Conservation (phyloP, 352 stramenopile genomes). For the Phytophthora constricta region DNA sequence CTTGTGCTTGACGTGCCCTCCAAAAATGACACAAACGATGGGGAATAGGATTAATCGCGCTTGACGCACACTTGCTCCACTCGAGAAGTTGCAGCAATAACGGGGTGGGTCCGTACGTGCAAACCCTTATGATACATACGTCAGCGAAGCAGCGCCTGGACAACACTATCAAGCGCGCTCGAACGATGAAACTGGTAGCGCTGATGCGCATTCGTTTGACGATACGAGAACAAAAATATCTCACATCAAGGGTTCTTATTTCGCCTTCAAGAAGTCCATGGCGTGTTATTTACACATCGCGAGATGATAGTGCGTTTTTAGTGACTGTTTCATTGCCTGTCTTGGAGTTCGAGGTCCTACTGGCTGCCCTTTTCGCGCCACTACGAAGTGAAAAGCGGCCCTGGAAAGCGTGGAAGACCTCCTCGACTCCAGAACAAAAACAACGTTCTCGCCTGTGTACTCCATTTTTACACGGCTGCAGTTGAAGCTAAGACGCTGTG, state of each 20-base stretch:
- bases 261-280: background rate
- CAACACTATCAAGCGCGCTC: too few species aligned
- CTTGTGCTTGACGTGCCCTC: too few species aligned
- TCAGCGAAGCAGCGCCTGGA: too few species aligned
- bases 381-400: background rate
- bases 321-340: background rate
- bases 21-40: too few species aligned
- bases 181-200: too few species aligned
- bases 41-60: too few species aligned
- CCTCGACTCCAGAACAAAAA: background rate
- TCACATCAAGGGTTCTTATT: background rate
- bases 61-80: too few species aligned
- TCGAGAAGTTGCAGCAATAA: too few species aligned
- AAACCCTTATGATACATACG: too few species aligned
- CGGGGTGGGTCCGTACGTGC: too few species aligned
- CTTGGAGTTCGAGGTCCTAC: background rate
- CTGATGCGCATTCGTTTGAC: background rate
- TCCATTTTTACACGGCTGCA: slow-evolving; percentile 1
- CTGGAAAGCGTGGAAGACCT: background rate
- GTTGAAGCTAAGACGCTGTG: background rate
- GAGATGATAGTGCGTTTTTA: slow-evolving; percentile 3
- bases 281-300: background rate
- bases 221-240: background rate
- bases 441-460: background rate
- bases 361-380: background rate